Base-by-base conservation (phyloP, 768 basidiomycete species). In the Dioszegia aurantiaca region DNA sequence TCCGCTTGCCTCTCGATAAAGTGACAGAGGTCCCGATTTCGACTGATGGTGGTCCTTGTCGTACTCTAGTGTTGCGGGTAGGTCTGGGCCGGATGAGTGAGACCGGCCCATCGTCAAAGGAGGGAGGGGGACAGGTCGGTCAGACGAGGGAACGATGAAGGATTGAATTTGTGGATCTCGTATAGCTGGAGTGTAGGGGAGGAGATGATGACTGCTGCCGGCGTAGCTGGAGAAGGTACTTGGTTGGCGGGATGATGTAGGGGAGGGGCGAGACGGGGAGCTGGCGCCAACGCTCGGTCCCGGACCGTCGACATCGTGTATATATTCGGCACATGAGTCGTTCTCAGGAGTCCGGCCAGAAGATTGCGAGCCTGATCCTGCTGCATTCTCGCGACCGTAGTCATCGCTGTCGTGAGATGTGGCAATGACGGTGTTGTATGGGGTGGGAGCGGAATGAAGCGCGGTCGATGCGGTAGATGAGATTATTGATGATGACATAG, bases 101-200 rank as follows among this genome's bases (percentile, higher is more conserved):
- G 48, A 36, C 9, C 11, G 5, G 31, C 31, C n/a, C n/a, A n/a
- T n/a, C 3, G 33, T 36, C 19, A 28, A 19, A 16, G 58, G 60
- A 3, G 68, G 65, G 10, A 47, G 59, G 0, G 70, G 70, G 21
- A 72, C 61, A 12, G 70, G 67, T 56, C 65, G 40, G 19, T 33
- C 57, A 2, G 70, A 72, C 21, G 53, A 19, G 2, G 70, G 70
- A 5, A 72, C 58, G 42, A 33, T 44, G 21, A 55, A 37, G 17
- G 59, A 56, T 40, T 54, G 45, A 30, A 41, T 60, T 41, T 48
- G 42, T 33, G 40, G 49, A 59, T 37, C 47, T 42, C 43, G 43
- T 6, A 55, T 43, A 24, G 53, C 24, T n/a, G 43, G 59, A 21
- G 26, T 45, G 23, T 39, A 60, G 21, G 28, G 52, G 11, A 54